A percentile compares a stretch with the other conserved stretches of the same genome.
Evolutionary conservation across 2,329 filamentous ascomycete species (phyloP).

Genomic region (Aureobasidium leucospermi): DNA sequence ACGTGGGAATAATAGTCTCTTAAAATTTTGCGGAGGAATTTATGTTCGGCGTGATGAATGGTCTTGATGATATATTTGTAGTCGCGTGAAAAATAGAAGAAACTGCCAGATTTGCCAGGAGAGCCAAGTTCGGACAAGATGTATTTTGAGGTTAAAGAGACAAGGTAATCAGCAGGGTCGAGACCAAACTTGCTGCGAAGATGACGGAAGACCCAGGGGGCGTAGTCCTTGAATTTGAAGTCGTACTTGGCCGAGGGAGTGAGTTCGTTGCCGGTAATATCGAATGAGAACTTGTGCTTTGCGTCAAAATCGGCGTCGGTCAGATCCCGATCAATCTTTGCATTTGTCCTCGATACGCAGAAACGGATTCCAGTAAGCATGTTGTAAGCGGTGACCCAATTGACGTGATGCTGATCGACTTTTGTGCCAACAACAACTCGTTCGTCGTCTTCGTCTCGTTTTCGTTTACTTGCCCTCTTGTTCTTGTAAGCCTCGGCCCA

Average conservation of each 20-base stretch:
- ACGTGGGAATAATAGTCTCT: conserved; percentile 94
- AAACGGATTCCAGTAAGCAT: conserved; percentile 99
- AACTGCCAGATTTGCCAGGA: conserved; percentile 95
- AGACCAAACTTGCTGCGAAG: conserved; percentile 80
- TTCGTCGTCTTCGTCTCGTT: conserved; percentile 80
- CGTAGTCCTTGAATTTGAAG: conserved; percentile 99
- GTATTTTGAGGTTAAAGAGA: conserved; percentile 97
- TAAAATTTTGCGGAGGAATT: conserved; percentile 74
- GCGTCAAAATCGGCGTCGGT: conserved; percentile 88
- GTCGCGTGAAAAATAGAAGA: conserved; percentile 98
- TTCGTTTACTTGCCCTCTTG: conserved; percentile 81
- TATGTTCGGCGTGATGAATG: conserved; percentile 91
- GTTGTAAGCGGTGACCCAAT: conserved; percentile 97
- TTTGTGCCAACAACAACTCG: conserved; percentile 89
- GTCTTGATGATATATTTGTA: conserved; percentile 99
- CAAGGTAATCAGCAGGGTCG: conserved; percentile 94
- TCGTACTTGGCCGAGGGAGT: conserved; percentile 98
- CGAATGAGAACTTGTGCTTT: conserved; percentile 97
- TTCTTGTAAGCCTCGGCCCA: conserved; percentile 92
- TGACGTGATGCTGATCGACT: conserved; percentile 93
- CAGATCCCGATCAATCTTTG: conserved; percentile 85
- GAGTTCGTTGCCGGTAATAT: conserved; percentile 94
- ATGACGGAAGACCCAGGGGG: conserved; percentile 97
- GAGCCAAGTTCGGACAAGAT: conserved; percentile 95
- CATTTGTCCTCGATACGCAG: conserved; percentile 90